These are phyloP conservation scores for Xylaria palmicola DNA, from an alignment of 495 filamentous ascomycete genomes.

Conservation along the genomic window DNA sequence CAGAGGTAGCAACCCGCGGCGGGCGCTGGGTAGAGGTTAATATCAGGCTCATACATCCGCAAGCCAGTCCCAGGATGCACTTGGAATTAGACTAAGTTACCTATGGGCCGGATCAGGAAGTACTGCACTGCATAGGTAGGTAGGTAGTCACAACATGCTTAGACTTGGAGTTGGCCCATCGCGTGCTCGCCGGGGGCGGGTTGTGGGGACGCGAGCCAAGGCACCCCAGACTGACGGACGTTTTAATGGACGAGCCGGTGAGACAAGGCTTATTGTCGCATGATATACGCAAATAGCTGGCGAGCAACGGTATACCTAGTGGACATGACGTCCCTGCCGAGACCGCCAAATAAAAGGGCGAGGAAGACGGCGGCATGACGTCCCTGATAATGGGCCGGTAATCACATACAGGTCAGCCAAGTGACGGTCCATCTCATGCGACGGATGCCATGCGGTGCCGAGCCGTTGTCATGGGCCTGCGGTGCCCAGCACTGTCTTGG, in stretches of 20 bases:
- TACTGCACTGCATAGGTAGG: neutral
- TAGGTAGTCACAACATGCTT: neutral
- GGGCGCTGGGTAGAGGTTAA: neutral
- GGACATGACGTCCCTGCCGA: neutral
- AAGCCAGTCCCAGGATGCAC: neutral
- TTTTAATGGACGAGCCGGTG: neutral
- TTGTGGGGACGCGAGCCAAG: slow-evolving; percentile 2
- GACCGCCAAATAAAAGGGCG: neutral
- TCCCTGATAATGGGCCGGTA: neutral
- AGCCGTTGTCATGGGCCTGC: slow-evolving; percentile 1
- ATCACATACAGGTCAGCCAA: slow-evolving; percentile 2
- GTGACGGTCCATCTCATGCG: slow-evolving; percentile 7
- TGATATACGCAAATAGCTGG: neutral
- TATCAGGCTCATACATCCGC: slow-evolving; percentile 3
- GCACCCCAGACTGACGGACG: neutral
- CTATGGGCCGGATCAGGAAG: slow-evolving; percentile 4
- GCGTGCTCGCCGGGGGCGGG: slow-evolving; percentile 2
- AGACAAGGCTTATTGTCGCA: neutral
- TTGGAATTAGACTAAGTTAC: neutral
- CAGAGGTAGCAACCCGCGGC: neutral
- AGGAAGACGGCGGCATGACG: neutral
- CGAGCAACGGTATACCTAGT: neutral
- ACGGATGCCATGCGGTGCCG: slow-evolving; percentile 5
- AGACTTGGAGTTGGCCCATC: neutral
- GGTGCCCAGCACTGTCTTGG: neutral